A percentile compares a stretch with the other conserved stretches of the same genome.
These are phyloP conservation scores for Conticribra guillardii DNA, from an alignment of 108 stramenopile species.

Conservation along the genomic window DNA sequence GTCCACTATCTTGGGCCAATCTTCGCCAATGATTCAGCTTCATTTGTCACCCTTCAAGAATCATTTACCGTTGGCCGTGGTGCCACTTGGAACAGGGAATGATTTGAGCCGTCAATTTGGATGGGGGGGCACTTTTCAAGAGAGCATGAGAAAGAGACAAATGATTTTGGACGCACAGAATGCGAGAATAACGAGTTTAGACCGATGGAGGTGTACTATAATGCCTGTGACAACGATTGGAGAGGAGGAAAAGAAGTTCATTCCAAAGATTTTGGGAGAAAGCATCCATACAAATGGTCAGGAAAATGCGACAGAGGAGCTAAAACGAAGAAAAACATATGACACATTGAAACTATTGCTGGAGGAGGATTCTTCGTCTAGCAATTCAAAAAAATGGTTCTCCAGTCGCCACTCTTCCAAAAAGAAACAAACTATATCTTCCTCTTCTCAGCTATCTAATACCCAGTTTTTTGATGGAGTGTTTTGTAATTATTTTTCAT, in stretches of 20 bases:
- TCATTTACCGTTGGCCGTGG: constrained; percentile 71
- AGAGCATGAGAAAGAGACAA: constrained; percentile 42
- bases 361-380: not conserved
- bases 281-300: not conserved
- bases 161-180: constrained; percentile 52
- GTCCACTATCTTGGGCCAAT: constrained; percentile 33
- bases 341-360: not conserved
- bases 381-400: constrained; percentile 10
- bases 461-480: constrained; percentile 59
- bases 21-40: constrained; percentile 6
- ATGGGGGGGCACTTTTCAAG: constrained; percentile 58
- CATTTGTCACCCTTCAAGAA: constrained; percentile 38
- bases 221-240: constrained; percentile 37
- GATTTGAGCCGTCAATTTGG: constrained; percentile 65
- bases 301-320: not conserved
- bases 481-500: constrained; percentile 77
- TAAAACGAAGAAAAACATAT: not conserved
- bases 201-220: constrained; percentile 61
- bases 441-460: constrained; percentile 1
- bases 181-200: constrained; percentile 44
- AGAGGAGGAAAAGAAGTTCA: constrained; percentile 48
- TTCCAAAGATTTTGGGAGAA: constrained; percentile 51
- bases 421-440: too few species aligned
- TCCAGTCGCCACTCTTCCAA: too few species aligned
- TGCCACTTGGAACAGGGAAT: constrained; percentile 80